Conservation (phyloP, 768 basidiomycete genomes). For the Amanita subjunquillea region DNA sequence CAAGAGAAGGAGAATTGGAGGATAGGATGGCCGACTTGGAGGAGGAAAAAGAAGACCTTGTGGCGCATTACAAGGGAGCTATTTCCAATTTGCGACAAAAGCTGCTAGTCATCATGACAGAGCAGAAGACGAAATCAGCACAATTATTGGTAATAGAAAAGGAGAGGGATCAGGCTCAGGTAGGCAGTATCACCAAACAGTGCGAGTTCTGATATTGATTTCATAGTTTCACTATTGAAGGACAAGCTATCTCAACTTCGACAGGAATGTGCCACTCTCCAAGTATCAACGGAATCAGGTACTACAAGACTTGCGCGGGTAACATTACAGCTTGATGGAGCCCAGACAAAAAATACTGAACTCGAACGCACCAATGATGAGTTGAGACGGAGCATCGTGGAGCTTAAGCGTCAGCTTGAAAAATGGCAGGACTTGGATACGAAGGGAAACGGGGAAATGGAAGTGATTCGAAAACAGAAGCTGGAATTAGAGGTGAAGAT, state of each 20-base stretch:
- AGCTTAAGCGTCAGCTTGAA: conserved; percentile 53
- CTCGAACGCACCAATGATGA: conserved; percentile 50
- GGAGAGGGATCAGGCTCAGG: conserved; percentile 38
- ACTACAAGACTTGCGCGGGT: conserved; percentile 46
- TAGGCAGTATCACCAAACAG: conserved; percentile 14
- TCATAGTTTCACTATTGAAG: conserved; percentile 16
- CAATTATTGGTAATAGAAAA: conserved; percentile 27
- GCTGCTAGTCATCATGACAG: conserved; percentile 20
- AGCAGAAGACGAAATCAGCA: conserved; percentile 28
- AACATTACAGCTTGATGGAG: conserved; percentile 46
- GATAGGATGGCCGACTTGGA: conserved; percentile 40
- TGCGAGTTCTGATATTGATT: not conserved
- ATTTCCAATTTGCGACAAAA: conserved; percentile 20
- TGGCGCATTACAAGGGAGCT: conserved; percentile 14
- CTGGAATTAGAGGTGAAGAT: conserved; percentile 47
- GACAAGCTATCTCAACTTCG: conserved; percentile 29
- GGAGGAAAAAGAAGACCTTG: conserved; percentile 27
- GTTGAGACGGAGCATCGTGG: conserved; percentile 40
- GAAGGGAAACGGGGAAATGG: conserved; percentile 50
- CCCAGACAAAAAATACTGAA: conserved; percentile 39
- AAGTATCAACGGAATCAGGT: conserved; percentile 33
- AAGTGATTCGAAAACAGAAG: conserved; percentile 40
- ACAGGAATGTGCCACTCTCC: conserved; percentile 38
- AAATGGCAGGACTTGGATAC: conserved; percentile 63
- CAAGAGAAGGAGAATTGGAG: conserved; percentile 51